Percentiles rank a stretch among this genome's conserved stretches.
Conservation (phyloP, 257 asterid genomes). For the Gentiana macrophylla region DNA sequence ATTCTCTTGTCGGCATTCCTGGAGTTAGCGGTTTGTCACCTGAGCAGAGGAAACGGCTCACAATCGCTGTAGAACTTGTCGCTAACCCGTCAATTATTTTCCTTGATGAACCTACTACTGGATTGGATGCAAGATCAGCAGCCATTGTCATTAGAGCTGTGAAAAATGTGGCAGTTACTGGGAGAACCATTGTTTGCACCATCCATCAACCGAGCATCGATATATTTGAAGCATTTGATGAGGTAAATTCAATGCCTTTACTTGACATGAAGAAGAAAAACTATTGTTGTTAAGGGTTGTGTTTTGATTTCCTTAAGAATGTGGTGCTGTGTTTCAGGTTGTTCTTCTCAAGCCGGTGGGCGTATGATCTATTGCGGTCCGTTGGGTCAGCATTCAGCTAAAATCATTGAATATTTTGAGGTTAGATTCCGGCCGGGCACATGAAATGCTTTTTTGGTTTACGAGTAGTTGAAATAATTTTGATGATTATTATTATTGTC, state of each 20-base stretch:
- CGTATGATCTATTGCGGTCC: conserved; percentile 21
- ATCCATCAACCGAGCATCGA: conserved; percentile 53
- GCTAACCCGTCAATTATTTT: conserved; percentile 51
- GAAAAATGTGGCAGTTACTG: conserved; percentile 45
- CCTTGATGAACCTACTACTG: conserved; percentile 60
- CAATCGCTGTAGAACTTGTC: conserved; percentile 49
- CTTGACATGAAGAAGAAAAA: neutral
- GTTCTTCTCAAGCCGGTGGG: conserved; percentile 23
- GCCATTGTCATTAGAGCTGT: conserved; percentile 52
- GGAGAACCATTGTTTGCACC: conserved; percentile 51
- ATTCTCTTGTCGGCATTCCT: conserved; percentile 37
- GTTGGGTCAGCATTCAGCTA: conserved; percentile 13
- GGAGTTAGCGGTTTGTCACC: conserved; percentile 43
- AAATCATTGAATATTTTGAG: conserved; percentile 24
- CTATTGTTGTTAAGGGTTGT: neutral
- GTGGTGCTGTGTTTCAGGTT: neutral
- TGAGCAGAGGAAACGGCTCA: conserved; percentile 50
- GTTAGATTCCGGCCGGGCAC: conserved; percentile 6
- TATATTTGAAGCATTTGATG: conserved; percentile 46
- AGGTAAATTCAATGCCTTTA: neutral
- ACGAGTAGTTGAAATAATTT: neutral
- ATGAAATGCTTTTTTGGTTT: neutral
- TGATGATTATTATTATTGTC: neutral
- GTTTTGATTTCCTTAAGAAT: neutral
- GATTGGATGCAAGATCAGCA: conserved; percentile 52